Evolutionary conservation across 179 eudicot genomes (phyloP).

Genomic region (Corrigiola litoralis): DNA sequence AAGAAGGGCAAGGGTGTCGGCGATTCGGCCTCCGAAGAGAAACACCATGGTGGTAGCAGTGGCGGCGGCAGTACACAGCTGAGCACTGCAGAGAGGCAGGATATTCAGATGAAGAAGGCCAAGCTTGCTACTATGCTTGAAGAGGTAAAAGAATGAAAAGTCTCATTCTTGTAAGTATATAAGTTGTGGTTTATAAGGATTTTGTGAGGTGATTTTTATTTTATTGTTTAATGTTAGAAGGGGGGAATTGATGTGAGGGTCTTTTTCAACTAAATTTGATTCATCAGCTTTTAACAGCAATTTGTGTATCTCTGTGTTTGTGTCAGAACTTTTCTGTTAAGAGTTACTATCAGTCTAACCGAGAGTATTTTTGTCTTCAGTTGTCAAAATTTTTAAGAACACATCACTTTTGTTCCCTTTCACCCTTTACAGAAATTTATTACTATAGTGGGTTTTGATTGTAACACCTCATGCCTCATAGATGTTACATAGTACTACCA

Average conservation of each 20-base stretch:
- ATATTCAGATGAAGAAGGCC: conserved; percentile 70
- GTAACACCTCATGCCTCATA: background rate
- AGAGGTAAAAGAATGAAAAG: no score
- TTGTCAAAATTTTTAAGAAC: conserved; percentile 8
- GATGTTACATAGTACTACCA: background rate
- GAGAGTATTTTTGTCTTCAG: conserved; percentile 4
- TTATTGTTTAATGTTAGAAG: no score
- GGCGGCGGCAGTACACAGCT: conserved; percentile 29
- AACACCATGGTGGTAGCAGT: conserved; percentile 14
- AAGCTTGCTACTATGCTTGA: conserved; percentile 70
- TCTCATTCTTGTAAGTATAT: no score
- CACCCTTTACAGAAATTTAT: background rate
- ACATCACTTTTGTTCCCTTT: background rate
- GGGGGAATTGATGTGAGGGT: conserved; percentile 26
- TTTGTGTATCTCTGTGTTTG: conserved; percentile 15
- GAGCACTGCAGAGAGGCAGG: conserved; percentile 60
- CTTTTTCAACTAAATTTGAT: conserved; percentile 35
- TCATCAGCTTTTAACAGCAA: conserved; percentile 26
- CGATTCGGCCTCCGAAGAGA: conserved; percentile 3
- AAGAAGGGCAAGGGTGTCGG: conserved; percentile 10
- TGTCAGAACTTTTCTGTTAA: conserved; percentile 40
- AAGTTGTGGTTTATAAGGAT: background rate
- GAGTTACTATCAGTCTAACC: conserved; percentile 31
- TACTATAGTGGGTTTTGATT: background rate
- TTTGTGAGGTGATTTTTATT: background rate